Evolutionary conservation across 495 filamentous ascomycete genomes (phyloP), one percentile per base, ranked within the genome.

Genomic region (Articulospora tetracladia): DNA sequence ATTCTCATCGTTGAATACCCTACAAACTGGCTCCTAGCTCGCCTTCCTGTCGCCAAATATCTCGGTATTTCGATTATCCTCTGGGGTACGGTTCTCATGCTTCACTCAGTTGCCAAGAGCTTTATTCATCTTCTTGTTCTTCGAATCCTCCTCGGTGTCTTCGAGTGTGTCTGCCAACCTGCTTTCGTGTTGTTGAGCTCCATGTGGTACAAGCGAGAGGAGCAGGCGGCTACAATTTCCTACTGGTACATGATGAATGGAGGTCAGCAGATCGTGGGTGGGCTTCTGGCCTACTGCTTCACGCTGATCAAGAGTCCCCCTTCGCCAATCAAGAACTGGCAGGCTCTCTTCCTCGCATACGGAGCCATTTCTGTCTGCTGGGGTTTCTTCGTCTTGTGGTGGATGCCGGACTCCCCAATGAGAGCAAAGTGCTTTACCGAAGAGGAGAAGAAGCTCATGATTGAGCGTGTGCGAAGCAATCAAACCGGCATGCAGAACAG

Each of bases 181-280:
- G 81, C 80, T 1, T 86, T 87, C 62, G 83, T 82, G 1, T 71
- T 84, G 10, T 70, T 87, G 53, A 27, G 80, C 1, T 81, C 78
- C n/a, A 68, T 85, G 74, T 88, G 84, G 84, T 88, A 86, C 56
- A 84, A 80, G 8, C 80, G 80, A 60, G 59, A 68, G 61, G 85
- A 88, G 69, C 83, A 86, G 64, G 81, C 79, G 8, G 73, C 72
- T 25, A 78, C 83, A 0, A 76, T 82, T 28, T 79, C 77, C 30
- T 79, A 82, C 66, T 87, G 84, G 84, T 86, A 86, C 82, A 86
- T 85, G 82, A 86, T 84, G 80, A 86, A 86, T 67, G 83, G 83
- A 11, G 77, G 74, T 6, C 82, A 84, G 53, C 83, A 86, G 36
- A 64, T 64, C 19, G 57, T 67, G 12, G 65, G 65, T 13, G 61